Conservation (phyloP, 2,329 filamentous ascomycete species). For the Emmonsiellopsis sp. region DNA sequence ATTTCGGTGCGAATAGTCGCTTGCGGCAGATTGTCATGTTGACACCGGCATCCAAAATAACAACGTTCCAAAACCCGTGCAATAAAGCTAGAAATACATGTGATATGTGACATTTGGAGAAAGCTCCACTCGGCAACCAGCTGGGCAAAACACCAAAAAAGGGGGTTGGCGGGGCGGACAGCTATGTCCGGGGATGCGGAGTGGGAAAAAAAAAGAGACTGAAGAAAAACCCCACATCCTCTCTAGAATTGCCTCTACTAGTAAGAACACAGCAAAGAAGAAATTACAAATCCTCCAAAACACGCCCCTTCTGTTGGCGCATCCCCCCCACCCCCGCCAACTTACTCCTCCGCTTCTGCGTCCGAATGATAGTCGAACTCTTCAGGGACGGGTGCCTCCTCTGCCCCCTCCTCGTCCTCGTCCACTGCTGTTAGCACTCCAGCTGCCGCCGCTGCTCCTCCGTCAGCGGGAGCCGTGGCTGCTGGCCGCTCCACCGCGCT, state of each 20-base stretch:
- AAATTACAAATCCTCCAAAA: not conserved
- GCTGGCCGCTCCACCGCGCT: slow-evolving; percentile 17
- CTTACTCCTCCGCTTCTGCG: slow-evolving; percentile 20
- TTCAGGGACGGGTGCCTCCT: slow-evolving; percentile 39
- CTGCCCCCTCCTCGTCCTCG: slow-evolving; percentile 49
- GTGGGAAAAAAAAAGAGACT: not conserved
- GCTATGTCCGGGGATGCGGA: not conserved
- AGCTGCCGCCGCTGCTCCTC: slow-evolving; percentile 61
- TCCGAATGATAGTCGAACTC: slow-evolving; percentile 42
- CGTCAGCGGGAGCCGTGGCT: slow-evolving; percentile 18
- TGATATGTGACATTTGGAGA: not conserved
- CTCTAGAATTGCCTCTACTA: not conserved
- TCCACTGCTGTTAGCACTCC: slow-evolving; percentile 80
- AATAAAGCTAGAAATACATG: slow-evolving; percentile 1
- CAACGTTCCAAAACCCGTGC: not conserved
- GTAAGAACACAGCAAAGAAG: not conserved
- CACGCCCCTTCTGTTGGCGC: not conserved
- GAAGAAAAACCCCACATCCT: not conserved
- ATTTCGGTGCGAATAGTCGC: not conserved
- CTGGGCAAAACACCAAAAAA: not conserved
- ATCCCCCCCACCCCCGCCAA: not conserved
- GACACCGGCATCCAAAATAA: not conserved
- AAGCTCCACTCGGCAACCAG: not conserved
- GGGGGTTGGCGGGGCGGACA: not conserved
- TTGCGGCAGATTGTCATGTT: not conserved